A percentile compares a stretch with the other conserved stretches of the same genome.
Evolutionary conservation across 2,329 filamentous ascomycete species (phyloP).

Genomic region (Pseudonectria foliicola): DNA sequence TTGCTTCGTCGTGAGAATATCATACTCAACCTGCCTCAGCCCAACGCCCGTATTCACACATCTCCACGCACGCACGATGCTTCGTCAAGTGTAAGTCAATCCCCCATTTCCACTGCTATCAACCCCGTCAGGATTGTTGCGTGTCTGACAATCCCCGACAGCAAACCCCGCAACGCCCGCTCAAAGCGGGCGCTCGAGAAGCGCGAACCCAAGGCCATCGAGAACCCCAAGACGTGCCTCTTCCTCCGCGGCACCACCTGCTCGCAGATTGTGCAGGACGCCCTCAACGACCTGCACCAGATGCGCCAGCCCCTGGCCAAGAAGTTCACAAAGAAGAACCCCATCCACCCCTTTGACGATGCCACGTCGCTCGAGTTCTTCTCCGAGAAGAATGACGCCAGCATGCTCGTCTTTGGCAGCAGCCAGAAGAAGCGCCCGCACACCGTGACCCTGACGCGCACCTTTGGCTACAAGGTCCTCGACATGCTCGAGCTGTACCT

Average conservation of each 20-base stretch:
- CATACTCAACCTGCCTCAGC: slow-evolving; percentile 10
- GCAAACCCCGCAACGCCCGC: slow-evolving; percentile 66
- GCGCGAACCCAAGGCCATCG: slow-evolving; percentile 78
- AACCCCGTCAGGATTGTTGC: slow-evolving; percentile 1
- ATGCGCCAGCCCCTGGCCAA: slow-evolving; percentile 79
- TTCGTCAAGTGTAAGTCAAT: slow-evolving; percentile 40
- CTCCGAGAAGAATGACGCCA: slow-evolving; percentile 90
- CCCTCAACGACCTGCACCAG: slow-evolving; percentile 75
- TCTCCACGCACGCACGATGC: slow-evolving; percentile 29
- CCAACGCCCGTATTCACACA: slow-evolving; percentile 7
- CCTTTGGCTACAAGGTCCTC: slow-evolving; percentile 78
- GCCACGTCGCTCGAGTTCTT: slow-evolving; percentile 86
- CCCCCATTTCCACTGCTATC: not conserved
- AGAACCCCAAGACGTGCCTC: slow-evolving; percentile 85
- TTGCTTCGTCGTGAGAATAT: slow-evolving; percentile 5
- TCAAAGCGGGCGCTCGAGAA: slow-evolving; percentile 93
- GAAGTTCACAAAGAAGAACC: slow-evolving; percentile 96
- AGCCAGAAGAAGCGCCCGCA: slow-evolving; percentile 95
- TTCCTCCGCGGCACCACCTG: slow-evolving; percentile 84
- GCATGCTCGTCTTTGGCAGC: slow-evolving; percentile 74
- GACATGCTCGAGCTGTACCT: slow-evolving; percentile 93
- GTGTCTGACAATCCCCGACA: slow-evolving; percentile 17
- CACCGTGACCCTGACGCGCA: slow-evolving; percentile 72
- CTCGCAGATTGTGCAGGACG: slow-evolving; percentile 74
- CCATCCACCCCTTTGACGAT: slow-evolving; percentile 91